Evolutionary conservation across 176 grass and related monocot species (phyloP), one percentile per base, ranked within the genome.

Genomic region (Olyra latifolia): DNA sequence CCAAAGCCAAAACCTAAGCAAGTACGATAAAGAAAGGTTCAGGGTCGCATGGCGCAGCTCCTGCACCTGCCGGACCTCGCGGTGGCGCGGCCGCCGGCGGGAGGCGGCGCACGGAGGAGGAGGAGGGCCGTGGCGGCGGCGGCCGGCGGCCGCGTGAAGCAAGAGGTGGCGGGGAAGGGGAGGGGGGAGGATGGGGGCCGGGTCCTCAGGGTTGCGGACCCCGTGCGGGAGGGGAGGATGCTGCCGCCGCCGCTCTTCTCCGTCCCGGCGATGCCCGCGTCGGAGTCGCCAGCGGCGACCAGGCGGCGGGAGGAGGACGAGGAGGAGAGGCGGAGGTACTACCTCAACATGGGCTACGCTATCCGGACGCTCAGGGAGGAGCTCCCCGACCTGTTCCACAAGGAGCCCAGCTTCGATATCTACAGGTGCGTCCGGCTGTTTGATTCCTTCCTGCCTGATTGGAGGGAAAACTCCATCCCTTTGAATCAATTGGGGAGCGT

Each of bases 341-440:
- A 99, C 78, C 90, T 99, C 11, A 99, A 99, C 57, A 72, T 99
- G 67, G 96, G 96, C 1, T 95, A 99, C 68, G 96, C 96, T 6
- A 95, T 99, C 86, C 90, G 96, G 55, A 93, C 92, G 23, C 83
- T 99, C 61, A 82, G 96, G 80, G 96, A 99, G 84, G 96, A 99
- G 56, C 88, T 99, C 58, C 88, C 92, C 30, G 84, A 89, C 47
- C 86, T 91, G 8, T 91, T 99, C 71, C 78, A 61, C 69, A 87
- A 91, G 41, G 96, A 93, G 59, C 96, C 88, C 52, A 89, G 58
- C 71, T 93, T 95, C 70, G 92, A 95, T 76, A 91, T 99, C 28
- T 99, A 93, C 74, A 95, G 96, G 96, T 98, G 62, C 32, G 72
- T 56, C 10, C 27, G 13, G 17, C 66, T 8, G 32, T 43, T 52